phyloP scores from a whole-genome alignment of 441 rosid genomes.

The Bocquillonia castaneifolia region DNA sequence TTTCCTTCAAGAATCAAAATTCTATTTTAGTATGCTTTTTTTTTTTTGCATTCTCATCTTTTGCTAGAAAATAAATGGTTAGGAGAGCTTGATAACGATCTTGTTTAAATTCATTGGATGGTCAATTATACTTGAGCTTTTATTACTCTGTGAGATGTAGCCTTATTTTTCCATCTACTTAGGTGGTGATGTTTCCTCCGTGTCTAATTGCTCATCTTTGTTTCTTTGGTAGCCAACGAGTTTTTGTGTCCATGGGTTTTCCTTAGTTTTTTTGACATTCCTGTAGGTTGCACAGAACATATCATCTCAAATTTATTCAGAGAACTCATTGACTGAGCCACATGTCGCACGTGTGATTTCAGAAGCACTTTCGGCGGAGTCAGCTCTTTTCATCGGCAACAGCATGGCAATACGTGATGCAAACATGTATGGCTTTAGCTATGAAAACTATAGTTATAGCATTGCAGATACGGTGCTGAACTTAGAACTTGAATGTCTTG shows the following conservation, averaged over 20 bases:
- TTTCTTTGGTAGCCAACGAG: not conserved
- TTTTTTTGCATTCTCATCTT: conserved; percentile 3
- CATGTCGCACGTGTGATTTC: conserved; percentile 67
- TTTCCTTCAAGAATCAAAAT: not conserved
- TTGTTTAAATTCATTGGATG: not conserved
- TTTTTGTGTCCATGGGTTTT: conserved; percentile 6
- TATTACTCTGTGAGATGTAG: not conserved
- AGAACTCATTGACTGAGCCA: conserved; percentile 71
- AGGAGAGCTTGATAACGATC: not conserved
- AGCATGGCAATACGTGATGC: conserved; percentile 96
- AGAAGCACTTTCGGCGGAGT: conserved; percentile 48
- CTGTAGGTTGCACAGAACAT: conserved; percentile 70
- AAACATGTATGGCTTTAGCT: conserved; percentile 78
- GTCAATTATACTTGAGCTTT: too few species aligned
- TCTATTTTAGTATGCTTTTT: not conserved
- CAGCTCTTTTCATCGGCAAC: conserved; percentile 87
- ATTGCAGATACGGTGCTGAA: conserved; percentile 38
- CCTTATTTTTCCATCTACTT: not conserved
- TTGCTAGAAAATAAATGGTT: conserved; percentile 2
- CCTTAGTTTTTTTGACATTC: conserved; percentile 18
- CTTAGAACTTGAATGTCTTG: conserved; percentile 48
- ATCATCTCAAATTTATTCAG: conserved; percentile 58
- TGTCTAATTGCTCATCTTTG: conserved; percentile 10
- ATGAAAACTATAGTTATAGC: conserved; percentile 27
- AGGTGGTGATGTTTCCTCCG: conserved; percentile 6